Evolutionary conservation across 768 basidiomycete genomes (phyloP).

Genomic region (Boletus reticuloceps): DNA sequence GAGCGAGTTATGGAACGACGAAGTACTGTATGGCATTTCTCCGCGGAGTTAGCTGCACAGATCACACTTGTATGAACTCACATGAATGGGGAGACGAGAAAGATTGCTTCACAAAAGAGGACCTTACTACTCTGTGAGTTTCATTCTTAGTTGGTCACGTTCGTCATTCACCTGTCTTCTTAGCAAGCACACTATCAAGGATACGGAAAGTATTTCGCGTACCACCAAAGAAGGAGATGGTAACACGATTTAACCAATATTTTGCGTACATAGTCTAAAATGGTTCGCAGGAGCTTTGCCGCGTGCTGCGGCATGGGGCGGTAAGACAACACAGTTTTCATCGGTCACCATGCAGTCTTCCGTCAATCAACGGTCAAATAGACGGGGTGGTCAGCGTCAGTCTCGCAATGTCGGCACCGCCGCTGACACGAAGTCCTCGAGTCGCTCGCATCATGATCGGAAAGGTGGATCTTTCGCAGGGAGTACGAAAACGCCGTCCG

Average conservation of each 20-base stretch:
- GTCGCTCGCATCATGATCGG: constrained; percentile 42
- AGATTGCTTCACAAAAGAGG: constrained; percentile 96
- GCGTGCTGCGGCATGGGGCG: constrained; percentile 64
- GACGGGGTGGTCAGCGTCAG: constrained; percentile 49
- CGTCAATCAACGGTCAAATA: constrained; percentile 35
- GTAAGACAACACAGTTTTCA: constrained; percentile 33
- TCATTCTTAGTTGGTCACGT: constrained; percentile 4
- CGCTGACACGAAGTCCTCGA: constrained; percentile 34
- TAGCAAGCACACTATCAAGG: constrained; percentile 93
- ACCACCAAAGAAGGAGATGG: constrained; percentile 62
- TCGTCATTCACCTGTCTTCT: background rate
- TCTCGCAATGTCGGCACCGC: constrained; percentile 38
- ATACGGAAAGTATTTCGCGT: constrained; percentile 69
- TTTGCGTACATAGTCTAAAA: constrained; percentile 4
- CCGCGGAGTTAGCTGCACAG: constrained; percentile 78
- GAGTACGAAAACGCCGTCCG: constrained; percentile 43
- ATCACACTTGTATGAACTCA: constrained; percentile 88
- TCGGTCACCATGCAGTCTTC: constrained; percentile 20
- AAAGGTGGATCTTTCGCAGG: constrained; percentile 36
- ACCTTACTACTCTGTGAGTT: constrained; percentile 84
- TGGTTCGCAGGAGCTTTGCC: constrained; percentile 49
- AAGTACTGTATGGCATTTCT: constrained; percentile 98
- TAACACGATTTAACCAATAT: constrained; percentile 4
- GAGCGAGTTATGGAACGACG: constrained; percentile 94
- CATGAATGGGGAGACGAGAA: constrained; percentile 99